A percentile compares a stretch with the other conserved stretches of the same genome.
phyloP scores from a whole-genome alignment of 139 green algal genomes.

The Dunaliella primolecta region DNA sequence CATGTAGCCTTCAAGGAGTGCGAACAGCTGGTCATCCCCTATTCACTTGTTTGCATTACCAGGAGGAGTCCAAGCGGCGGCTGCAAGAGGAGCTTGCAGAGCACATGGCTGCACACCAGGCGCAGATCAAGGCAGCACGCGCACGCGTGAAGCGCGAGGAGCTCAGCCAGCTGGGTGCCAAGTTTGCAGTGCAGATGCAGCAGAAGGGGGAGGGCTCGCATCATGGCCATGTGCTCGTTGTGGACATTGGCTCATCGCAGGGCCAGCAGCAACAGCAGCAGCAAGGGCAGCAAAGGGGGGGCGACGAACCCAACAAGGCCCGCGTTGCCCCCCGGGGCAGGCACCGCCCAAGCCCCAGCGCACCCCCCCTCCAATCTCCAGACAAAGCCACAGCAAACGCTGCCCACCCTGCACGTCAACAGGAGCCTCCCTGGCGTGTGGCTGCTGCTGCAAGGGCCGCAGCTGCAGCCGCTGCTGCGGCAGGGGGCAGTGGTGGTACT shows the following conservation, averaged over 20 bases:
- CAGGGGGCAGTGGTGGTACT: not conserved
- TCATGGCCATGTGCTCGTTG: not conserved
- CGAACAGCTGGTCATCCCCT: too few species aligned
- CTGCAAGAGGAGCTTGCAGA: slow-evolving; percentile 15
- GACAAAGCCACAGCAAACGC: not conserved
- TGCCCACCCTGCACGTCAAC: not conserved
- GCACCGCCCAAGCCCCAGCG: not conserved
- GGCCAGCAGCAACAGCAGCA: too few species aligned
- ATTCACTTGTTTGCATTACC: too few species aligned
- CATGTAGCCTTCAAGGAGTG: too few species aligned
- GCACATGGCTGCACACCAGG: slow-evolving; percentile 23
- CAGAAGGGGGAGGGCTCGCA: not conserved
- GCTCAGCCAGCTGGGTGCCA: slow-evolving; percentile 24
- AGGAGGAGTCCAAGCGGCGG: slow-evolving; percentile 16
- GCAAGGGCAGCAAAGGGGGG: not conserved
- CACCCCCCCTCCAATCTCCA: not conserved
- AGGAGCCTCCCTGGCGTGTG: not conserved
- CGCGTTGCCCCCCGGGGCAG: too few species aligned
- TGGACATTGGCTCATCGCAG: slow-evolving; percentile 2
- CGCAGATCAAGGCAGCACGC: slow-evolving; percentile 12
- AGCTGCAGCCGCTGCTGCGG: not conserved
- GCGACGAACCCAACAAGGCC: too few species aligned
- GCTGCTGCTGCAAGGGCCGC: not conserved
- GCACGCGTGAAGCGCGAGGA: slow-evolving; percentile 29
- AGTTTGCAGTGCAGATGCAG: slow-evolving; percentile 26